Evolutionary conservation across 305 asterid species (phyloP), one percentile per base, ranked within the genome.

Genomic region (Ruellia speciosa): DNA sequence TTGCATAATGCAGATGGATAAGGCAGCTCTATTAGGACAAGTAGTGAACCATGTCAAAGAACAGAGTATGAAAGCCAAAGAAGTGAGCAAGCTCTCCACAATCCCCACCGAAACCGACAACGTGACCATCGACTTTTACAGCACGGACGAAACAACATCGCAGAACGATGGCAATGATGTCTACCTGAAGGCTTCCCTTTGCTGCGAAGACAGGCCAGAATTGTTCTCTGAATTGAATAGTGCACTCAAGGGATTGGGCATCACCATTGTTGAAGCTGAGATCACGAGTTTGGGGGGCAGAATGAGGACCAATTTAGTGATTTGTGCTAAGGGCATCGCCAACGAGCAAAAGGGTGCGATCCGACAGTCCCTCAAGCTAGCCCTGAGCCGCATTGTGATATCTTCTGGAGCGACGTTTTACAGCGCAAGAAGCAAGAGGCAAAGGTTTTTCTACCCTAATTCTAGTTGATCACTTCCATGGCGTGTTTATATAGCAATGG

Each of bases 161-260:
- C 11, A 37, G 3, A 40, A 55, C 46, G 28, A 56, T 13, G 60
- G 59, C 0, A 12, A 39, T 7, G 18, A 56, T 14, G 59, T 69
- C 14, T 62, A 70, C 73, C 64, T 92, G 5, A 80, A 72, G 67
- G 95, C 80, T 13, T 75, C 87, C 0, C 49, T 92, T 5, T 81
- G 95, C 71, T 85, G 96, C 67, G 93, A 85, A 0, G 96, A 88
- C 56, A 69, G 95, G 58, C 85, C 90, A 0, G 94, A 86, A 4
- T 12, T 92, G 10, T 82, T 84, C 49, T 66, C 84, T 0, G 95
- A 92, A 73, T 66, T 92, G 12, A 86, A 70, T 13, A 56, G 77
- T 9, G 95, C 83, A 0, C 52, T 92, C 5, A 80, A 74, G 56
- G 80, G 75, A 24, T 63, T 82, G 4, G 77, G 73, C 46, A 59